Evolutionary conservation across 2,329 filamentous ascomycete genomes (phyloP).

Genomic region (Fusarium continuum): DNA sequence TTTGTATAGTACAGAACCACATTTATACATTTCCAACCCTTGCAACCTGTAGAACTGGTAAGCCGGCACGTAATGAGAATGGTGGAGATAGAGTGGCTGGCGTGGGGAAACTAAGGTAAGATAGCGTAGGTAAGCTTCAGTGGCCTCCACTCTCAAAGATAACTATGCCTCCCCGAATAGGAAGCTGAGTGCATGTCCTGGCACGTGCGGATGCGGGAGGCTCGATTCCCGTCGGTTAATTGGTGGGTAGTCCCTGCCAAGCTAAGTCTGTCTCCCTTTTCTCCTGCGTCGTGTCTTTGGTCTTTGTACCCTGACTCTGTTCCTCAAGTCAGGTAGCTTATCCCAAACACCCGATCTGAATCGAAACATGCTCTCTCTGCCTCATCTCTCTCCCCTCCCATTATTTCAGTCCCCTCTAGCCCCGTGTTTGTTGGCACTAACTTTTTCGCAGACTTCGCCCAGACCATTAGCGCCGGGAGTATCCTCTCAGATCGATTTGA

Average conservation of each 20-base stretch:
- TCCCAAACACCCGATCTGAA: not conserved
- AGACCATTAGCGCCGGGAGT: constrained; percentile 37
- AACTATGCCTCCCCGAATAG: constrained; percentile 27
- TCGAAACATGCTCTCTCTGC: constrained; percentile 1
- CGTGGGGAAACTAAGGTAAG: constrained; percentile 23
- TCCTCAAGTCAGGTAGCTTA: not conserved
- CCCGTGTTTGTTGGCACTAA: constrained; percentile 1
- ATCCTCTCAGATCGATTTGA: constrained; percentile 30
- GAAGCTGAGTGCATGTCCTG: constrained; percentile 28
- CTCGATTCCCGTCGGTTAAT: constrained; percentile 36
- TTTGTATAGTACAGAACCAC: too few relatives aligned
- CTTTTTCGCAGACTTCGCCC: constrained; percentile 16
- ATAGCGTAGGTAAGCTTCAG: constrained; percentile 22
- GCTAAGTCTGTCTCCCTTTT: constrained; percentile 5
- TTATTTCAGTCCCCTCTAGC: not conserved
- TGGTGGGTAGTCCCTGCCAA: constrained; percentile 25
- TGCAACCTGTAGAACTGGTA: too few relatives aligned
- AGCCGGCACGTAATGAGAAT: constrained; percentile 20
- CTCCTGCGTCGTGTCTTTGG: not conserved
- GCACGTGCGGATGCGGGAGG: constrained; percentile 37
- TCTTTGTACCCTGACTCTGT: too few relatives aligned
- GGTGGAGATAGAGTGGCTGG: constrained; percentile 13
- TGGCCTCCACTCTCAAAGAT: constrained; percentile 10
- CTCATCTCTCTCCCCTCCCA: not conserved
- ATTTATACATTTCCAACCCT: too few relatives aligned